Base-by-base conservation (phyloP, 441 rosid species). In the Dalechampia spathulata region DNA sequence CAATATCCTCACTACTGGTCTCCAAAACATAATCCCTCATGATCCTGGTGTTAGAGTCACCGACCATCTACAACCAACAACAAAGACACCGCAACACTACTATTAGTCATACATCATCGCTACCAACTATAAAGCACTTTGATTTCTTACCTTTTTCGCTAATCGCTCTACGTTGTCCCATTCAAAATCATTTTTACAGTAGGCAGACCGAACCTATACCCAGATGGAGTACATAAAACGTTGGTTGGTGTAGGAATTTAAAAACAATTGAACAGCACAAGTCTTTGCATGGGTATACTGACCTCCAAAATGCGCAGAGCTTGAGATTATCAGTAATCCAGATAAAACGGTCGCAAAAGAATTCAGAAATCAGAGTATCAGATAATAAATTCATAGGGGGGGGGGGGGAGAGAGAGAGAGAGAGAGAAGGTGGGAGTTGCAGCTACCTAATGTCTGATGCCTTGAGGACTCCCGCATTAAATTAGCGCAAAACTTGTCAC, bases 221-320 rank as follows among this genome's bases (percentile, higher is more conserved):
- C 6, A 42, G 7, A 16, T 4, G 5, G 19, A 8, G 14, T 1
- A 14, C 22, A 51, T 7, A 8, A 7, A 9, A n/a, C n/a, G n/a
- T n/a, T n/a, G n/a, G 27, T 11, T 23, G 57, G 34, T 49, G 34
- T 9, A 3, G 6, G 19, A 22, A 23, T 20, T 15, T 36, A 52
- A 8, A n/a, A 51, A 7, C 4, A 16, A 36, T 4, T 22, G 14
- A 12, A 19, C 16, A 34, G 8, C 7, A 16, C 19, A 37, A 34
- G 1, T 6, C 2, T 10, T 0, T 20, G 12, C 5, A 19, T 6
- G 3, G 15, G 36, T 13, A 26, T 4, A 68, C 74, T 64, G 19
- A 83, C 96, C 93, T 86, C 91, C 63, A 87, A 49, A 45, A 86
- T 77, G 39, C 93, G 86, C 40, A 90, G 67, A 48, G 97, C 94